These are phyloP conservation scores for Bruguiera parviflora DNA, from an alignment of 345 rosid genomes.

Conservation along the genomic window DNA sequence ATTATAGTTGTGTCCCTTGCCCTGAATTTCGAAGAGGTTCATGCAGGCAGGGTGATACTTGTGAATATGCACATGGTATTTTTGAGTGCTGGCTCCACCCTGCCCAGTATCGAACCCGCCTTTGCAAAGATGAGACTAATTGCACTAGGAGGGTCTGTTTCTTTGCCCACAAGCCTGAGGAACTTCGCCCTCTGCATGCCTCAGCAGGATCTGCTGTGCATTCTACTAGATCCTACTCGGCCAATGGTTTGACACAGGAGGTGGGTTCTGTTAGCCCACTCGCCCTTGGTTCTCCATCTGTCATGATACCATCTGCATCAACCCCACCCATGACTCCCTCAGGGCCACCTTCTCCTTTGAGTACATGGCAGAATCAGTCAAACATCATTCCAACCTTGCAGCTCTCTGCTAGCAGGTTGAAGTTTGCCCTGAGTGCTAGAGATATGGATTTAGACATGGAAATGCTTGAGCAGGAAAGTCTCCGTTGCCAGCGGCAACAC, in stretches of 20 bases:
- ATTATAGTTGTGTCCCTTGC: conserved; percentile 91
- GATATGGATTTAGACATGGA: conserved; percentile 59
- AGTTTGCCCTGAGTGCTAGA: conserved; percentile 57
- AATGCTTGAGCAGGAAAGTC: conserved; percentile 34
- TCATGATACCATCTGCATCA: conserved; percentile 44
- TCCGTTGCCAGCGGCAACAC: conserved; percentile 33
- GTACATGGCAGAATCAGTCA: conserved; percentile 56
- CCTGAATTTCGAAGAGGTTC: conserved; percentile 91
- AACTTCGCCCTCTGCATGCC: conserved; percentile 78
- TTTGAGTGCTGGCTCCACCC: conserved; percentile 99
- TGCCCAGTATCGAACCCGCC: conserved; percentile 86
- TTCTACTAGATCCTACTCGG: conserved; percentile 65
- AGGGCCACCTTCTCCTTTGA: conserved; percentile 52
- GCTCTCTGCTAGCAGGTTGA: conserved; percentile 80
- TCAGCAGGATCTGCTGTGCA: conserved; percentile 90
- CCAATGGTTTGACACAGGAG: conserved; percentile 52
- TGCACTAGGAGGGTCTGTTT: conserved; percentile 86
- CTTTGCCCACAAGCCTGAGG: conserved; percentile 88
- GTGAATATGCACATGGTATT: conserved; percentile 93
- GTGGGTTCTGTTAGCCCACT: conserved; percentile 59
- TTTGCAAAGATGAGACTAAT: conserved; percentile 78
- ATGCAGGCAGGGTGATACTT: conserved; percentile 74
- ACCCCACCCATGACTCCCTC: conserved; percentile 71
- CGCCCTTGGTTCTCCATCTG: conserved; percentile 53
- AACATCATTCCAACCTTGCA: conserved; percentile 55